These are phyloP conservation scores for Scytalidium sp. DNA, from an alignment of 2,329 filamentous ascomycete genomes.

Conservation along the genomic window DNA sequence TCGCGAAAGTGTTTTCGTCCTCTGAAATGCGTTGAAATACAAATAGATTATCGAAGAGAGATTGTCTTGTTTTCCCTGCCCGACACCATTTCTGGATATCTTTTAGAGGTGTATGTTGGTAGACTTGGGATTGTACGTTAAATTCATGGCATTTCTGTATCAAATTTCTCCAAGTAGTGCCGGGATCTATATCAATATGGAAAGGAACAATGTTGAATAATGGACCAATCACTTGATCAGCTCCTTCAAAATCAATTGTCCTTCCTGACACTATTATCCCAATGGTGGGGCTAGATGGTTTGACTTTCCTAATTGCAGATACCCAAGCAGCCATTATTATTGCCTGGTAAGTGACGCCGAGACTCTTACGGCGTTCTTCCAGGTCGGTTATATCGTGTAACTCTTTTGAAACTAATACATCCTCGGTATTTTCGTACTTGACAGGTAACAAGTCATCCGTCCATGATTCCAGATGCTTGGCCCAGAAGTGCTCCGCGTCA, in stretches of 20 bases:
- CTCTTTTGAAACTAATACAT: slow-evolving; percentile 21
- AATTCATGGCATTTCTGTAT: slow-evolving; percentile 66
- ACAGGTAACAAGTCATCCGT: slow-evolving; percentile 9
- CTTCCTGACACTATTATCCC: slow-evolving; percentile 80
- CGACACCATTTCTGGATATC: slow-evolving; percentile 78
- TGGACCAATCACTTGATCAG: slow-evolving; percentile 71
- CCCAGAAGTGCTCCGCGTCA: slow-evolving; percentile 67
- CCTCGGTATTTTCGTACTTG: not conserved
- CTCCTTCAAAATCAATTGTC: slow-evolving; percentile 62
- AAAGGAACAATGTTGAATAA: slow-evolving; percentile 89
- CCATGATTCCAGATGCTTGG: slow-evolving; percentile 21
- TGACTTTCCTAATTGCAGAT: slow-evolving; percentile 54
- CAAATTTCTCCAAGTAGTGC: slow-evolving; percentile 56
- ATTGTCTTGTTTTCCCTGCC: slow-evolving; percentile 42
- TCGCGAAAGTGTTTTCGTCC: slow-evolving; percentile 18
- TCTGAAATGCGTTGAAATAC: slow-evolving; percentile 65
- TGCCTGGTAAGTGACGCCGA: slow-evolving; percentile 76
- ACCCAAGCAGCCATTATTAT: slow-evolving; percentile 75
- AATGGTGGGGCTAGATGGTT: slow-evolving; percentile 45
- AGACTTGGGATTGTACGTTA: slow-evolving; percentile 64
- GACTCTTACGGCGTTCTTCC: slow-evolving; percentile 48
- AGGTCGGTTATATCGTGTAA: slow-evolving; percentile 41
- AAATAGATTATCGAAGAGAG: slow-evolving; percentile 78
- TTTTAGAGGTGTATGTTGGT: slow-evolving; percentile 76
- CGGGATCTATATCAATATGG: slow-evolving; percentile 41